Conservation (phyloP, 495 filamentous ascomycete species). For the Bryoglossum gracile region DNA sequence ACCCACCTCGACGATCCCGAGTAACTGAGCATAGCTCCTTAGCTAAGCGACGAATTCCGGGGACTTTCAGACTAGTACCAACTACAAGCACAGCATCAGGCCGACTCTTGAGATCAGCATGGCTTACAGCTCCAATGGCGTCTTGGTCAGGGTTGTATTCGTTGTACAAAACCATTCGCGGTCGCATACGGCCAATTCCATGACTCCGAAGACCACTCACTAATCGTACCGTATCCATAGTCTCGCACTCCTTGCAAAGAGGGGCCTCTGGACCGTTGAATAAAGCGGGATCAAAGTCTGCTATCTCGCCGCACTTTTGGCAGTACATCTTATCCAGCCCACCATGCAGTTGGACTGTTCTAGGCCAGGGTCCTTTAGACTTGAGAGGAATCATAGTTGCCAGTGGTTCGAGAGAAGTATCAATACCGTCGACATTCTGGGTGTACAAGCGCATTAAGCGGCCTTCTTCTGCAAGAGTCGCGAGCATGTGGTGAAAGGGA, state of each 20-base stretch:
- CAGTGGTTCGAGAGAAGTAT: constrained; percentile 75
- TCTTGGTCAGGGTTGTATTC: constrained; percentile 95
- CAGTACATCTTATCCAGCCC: constrained; percentile 95
- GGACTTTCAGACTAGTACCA: constrained; percentile 91
- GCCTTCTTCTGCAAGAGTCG: constrained; percentile 79
- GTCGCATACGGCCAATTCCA: constrained; percentile 82
- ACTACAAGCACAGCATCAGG: constrained; percentile 93
- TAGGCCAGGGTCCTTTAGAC: constrained; percentile 83
- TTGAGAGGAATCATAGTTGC: constrained; percentile 58
- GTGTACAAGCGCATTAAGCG: constrained; percentile 89
- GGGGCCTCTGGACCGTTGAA: constrained; percentile 83
- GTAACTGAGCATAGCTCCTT: constrained; percentile 82
- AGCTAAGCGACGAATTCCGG: constrained; percentile 81
- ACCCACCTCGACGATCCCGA: constrained; percentile 71
- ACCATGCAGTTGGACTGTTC: constrained; percentile 88
- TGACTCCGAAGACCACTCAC: constrained; percentile 87
- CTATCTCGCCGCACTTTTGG: constrained; percentile 71
- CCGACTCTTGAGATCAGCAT: constrained; percentile 70
- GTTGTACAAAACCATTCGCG: constrained; percentile 94
- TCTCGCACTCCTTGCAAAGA: constrained; percentile 67
- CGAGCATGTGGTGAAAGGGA: constrained; percentile 87
- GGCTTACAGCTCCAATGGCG: constrained; percentile 85
- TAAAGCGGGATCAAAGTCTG: constrained; percentile 65
- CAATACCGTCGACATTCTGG: constrained; percentile 94
- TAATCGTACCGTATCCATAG: constrained; percentile 66